A percentile compares a stretch with the other conserved stretches of the same genome.
phyloP scores from a whole-genome alignment of 352 stramenopile genomes.

The Pythium inflatum region DNA sequence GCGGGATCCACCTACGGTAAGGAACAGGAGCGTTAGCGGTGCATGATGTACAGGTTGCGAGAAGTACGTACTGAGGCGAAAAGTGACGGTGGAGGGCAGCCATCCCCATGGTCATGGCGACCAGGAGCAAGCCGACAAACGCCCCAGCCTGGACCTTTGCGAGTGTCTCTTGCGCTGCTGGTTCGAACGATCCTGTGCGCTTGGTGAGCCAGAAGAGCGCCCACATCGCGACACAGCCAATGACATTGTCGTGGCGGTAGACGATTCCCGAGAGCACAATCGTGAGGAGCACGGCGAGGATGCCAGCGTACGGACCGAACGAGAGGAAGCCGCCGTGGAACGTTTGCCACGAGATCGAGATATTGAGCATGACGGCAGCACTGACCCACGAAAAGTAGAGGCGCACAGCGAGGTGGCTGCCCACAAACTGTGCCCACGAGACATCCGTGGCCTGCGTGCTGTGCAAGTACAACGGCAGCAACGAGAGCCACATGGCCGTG shows the following conservation, averaged over 20 bases:
- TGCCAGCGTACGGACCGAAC: constrained; percentile 44
- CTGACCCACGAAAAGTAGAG: constrained; percentile 74
- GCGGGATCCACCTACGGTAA: background rate
- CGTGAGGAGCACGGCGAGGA: constrained; percentile 54
- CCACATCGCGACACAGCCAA: constrained; percentile 57
- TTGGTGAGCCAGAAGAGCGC: constrained; percentile 52
- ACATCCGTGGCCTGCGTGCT: constrained; percentile 45
- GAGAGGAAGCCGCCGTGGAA: constrained; percentile 43
- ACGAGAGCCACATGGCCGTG: constrained; percentile 55
- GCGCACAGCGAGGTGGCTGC: constrained; percentile 58
- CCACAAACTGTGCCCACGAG: constrained; percentile 54
- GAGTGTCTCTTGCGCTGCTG: constrained; percentile 7
- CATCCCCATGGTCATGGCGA: constrained; percentile 12
- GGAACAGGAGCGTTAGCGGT: too few species aligned
- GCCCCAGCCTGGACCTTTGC: constrained; percentile 20
- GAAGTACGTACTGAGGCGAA: constrained; percentile 21
- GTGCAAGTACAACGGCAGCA: constrained; percentile 67
- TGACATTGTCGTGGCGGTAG: constrained; percentile 55
- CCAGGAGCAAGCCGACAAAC: constrained; percentile 11
- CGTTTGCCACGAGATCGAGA: constrained; percentile 57
- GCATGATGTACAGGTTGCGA: too few species aligned
- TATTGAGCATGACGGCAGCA: constrained; percentile 52
- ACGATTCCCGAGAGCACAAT: constrained; percentile 48
- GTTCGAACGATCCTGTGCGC: constrained; percentile 33
- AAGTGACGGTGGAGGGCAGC: constrained; percentile 18